Base-by-base conservation (phyloP, 1,139 yeast genomes). In the Debaryomyces nepalensis region DNA sequence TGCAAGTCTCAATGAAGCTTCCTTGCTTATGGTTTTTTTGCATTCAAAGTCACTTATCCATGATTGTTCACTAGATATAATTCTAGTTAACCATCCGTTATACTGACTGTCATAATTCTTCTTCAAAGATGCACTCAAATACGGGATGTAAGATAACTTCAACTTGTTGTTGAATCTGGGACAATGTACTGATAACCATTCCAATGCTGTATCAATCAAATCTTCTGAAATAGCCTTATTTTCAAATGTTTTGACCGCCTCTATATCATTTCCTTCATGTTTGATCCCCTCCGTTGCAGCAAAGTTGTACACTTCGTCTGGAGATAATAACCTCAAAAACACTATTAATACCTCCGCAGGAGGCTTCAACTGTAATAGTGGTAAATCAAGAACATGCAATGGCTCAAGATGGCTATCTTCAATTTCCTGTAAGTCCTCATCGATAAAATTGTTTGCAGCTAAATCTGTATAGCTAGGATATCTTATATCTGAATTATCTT, bases 331-430 rank as follows among this genome's bases (percentile, higher is more conserved):
- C 33, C 65, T 62, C 8, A 89, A 61, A 0, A 84, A 57, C 0
- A 72, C 54, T 2, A 65, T 31, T 0, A 88, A 55, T 0, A 75
- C 80, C 1, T 54, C 61, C 3, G 62, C 63, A 0, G 87, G 75
- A 0, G 95, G 89, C 26, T 64, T 53, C 5, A 57, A 54, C 5
- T 63, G 61, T 9, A 81, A 50, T 5, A 62, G 53, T 0, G 97
- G 97, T 7, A 89, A 66, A 57, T 89, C 97, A 7, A 87, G 70
- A 0, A 73, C 61, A 52, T 85, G 88, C 12, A 84, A 52, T 0
- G 78, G 77, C 5, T 53, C 54, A 7, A 59, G 51, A 32, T 56
- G 61, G 14, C 54, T 58, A 8, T 59, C 68, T 52, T 32, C 19
- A n/a, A 18, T 20, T 4, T 21, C 16, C 9, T 19, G 14, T 21